Evolutionary conservation across 1,284 basidiomycete genomes (phyloP).

Genomic region (Wallemia ichthyophaga): DNA sequence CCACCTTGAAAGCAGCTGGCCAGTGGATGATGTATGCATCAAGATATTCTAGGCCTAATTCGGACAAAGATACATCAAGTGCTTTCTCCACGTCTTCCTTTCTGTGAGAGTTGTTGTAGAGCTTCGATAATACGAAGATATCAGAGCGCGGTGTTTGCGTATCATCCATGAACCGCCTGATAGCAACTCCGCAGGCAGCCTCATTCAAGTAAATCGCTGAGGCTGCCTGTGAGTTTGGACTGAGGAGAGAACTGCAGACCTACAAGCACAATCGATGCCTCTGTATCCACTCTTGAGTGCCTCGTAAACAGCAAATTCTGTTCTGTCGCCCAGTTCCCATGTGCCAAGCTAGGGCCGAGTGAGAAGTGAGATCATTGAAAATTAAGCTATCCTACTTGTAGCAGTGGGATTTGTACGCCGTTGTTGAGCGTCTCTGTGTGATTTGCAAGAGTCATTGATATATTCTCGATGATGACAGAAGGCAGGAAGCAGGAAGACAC

Average conservation of each 20-base stretch:
- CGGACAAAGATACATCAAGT: background rate
- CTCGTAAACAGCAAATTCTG: background rate
- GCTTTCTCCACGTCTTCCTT: background rate
- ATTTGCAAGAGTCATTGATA: background rate
- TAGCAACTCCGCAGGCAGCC: slow-evolving; percentile 52
- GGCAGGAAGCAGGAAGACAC: background rate
- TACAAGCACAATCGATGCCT: background rate
- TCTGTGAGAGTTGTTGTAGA: slow-evolving; percentile 5
- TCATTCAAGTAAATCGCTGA: slow-evolving; percentile 28
- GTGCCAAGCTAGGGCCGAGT: background rate
- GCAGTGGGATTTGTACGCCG: background rate
- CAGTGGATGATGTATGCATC: background rate
- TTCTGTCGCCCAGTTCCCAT: background rate
- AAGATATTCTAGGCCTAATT: background rate
- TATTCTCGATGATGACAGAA: background rate
- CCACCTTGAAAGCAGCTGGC: background rate
- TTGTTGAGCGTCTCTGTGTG: background rate
- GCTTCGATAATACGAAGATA: slow-evolving; percentile 51
- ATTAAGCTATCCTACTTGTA: background rate
- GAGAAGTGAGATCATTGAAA: background rate
- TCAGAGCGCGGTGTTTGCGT: slow-evolving; percentile 47
- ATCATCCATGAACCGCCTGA: slow-evolving; percentile 22
- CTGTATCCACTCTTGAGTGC: background rate
- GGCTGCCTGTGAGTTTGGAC: background rate
- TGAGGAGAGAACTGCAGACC: background rate